Evolutionary conservation across 495 filamentous ascomycete species (phyloP).

Genomic region (Xylaria venustula): DNA sequence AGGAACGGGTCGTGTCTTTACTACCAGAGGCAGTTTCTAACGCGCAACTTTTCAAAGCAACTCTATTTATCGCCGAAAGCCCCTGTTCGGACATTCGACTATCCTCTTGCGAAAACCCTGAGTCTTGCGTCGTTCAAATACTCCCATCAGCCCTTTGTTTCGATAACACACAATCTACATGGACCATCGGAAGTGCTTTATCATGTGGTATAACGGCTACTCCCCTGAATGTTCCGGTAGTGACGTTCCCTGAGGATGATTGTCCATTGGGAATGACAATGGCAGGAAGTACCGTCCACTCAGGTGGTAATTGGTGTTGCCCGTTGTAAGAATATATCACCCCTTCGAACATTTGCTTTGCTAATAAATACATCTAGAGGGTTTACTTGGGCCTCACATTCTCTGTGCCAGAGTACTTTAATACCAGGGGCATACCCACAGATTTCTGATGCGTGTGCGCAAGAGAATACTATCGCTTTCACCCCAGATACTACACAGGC

Average conservation of each 20-base stretch:
- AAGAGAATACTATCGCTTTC: background rate
- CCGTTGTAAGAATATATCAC: background rate
- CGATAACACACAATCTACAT: background rate
- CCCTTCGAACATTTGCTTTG: background rate
- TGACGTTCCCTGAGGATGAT: background rate
- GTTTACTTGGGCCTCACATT: background rate
- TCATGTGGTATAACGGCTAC: background rate
- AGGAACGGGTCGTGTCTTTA: background rate
- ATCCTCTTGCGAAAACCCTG: background rate
- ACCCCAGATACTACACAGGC: background rate
- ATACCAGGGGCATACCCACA: background rate
- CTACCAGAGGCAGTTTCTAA: background rate
- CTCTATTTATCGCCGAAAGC: background rate
- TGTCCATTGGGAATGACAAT: background rate
- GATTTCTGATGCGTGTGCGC: background rate
- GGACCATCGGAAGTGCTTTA: background rate
- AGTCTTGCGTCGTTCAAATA: background rate
- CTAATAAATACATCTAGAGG: background rate
- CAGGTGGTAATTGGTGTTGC: background rate
- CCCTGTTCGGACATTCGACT: background rate
- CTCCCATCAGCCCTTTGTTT: background rate
- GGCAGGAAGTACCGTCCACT: background rate
- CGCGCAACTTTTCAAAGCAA: background rate
- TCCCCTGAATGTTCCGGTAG: background rate
- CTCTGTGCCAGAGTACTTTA: background rate